A percentile compares a stretch with the other conserved stretches of the same genome.
phyloP scores from a whole-genome alignment of 2,329 filamentous ascomycete genomes.

The Alternaria ethzedia region DNA sequence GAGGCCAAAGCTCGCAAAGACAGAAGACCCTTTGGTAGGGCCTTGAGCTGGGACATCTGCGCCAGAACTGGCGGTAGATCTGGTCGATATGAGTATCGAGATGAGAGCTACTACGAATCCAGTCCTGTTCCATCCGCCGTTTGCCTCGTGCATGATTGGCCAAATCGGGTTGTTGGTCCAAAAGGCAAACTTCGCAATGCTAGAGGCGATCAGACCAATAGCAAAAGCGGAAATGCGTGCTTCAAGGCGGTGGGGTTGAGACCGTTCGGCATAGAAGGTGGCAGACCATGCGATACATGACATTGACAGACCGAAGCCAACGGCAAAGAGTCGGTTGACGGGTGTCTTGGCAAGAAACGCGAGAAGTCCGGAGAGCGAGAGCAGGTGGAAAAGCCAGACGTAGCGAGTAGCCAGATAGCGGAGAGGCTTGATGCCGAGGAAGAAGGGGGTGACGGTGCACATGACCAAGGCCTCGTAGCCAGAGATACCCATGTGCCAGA shows the following conservation, averaged over 20 bases:
- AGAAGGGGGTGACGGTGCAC: constrained; percentile 78
- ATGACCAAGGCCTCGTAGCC: constrained; percentile 92
- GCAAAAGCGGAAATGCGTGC: constrained; percentile 80
- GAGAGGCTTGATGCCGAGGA: constrained; percentile 74
- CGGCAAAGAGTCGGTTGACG: constrained; percentile 76
- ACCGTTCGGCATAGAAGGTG: constrained; percentile 78
- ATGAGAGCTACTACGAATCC: constrained; percentile 78
- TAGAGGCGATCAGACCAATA: constrained; percentile 83
- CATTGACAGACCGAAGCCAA: constrained; percentile 81
- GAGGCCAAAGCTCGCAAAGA: constrained; percentile 77
- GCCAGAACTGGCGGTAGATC: constrained; percentile 60
- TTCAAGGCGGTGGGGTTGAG: constrained; percentile 77
- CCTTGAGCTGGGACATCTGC: constrained; percentile 57
- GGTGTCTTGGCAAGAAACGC: constrained; percentile 80
- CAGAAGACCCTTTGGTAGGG: constrained; percentile 69
- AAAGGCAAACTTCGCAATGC: constrained; percentile 89
- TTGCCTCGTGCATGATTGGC: constrained; percentile 88
- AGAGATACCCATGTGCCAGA: constrained; percentile 99
- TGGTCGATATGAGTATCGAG: constrained; percentile 77
- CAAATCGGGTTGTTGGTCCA: constrained; percentile 96
- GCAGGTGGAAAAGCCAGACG: constrained; percentile 72
- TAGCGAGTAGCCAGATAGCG: constrained; percentile 73
- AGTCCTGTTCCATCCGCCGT: constrained; percentile 90
- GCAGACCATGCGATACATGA: constrained; percentile 84
- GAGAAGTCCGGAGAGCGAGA: constrained; percentile 78